These are phyloP conservation scores for Berberis vulgaris DNA, from an alignment of 164 flowering plant genomes.

Conservation along the genomic window DNA sequence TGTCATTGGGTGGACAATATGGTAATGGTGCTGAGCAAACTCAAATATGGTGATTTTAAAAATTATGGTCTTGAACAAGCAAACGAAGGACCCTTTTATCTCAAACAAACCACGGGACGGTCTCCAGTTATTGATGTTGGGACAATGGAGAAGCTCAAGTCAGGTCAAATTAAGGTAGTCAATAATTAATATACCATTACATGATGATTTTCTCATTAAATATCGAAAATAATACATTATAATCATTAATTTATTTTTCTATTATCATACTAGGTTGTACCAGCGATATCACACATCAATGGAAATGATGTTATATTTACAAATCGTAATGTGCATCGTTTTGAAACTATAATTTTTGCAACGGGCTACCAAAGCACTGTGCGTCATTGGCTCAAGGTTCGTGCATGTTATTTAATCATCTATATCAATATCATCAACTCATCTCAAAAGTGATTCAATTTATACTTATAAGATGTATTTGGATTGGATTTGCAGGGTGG, in stretches of 20 bases:
- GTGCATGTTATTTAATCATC: not conserved
- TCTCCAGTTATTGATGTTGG: conserved; percentile 41
- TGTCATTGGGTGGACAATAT: conserved; percentile 17
- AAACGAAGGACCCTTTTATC: conserved; percentile 22
- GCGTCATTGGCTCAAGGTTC: conserved; percentile 10
- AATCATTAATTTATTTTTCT: not conserved
- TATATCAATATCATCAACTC: not conserved
- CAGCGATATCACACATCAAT: not conserved
- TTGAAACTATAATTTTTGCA: conserved; percentile 6
- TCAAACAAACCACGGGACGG: conserved; percentile 23
- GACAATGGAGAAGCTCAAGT: conserved; percentile 22
- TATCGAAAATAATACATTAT: not conserved
- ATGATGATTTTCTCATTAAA: not conserved
- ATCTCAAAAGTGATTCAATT: not conserved
- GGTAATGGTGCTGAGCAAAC: not conserved
- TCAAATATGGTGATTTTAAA: conserved; percentile 20
- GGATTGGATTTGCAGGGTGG: conserved; percentile 4
- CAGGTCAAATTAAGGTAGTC: conserved; percentile 26
- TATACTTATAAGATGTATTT: no score
- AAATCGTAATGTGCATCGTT: conserved; percentile 1
- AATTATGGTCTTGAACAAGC: conserved; percentile 30
- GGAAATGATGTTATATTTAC: not conserved
- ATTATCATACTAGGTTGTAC: conserved; percentile 4
- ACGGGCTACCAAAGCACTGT: conserved; percentile 8
- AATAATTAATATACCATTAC: not conserved